These are phyloP conservation scores for Aspergillus ellipticus DNA, from an alignment of 495 filamentous ascomycete species.

Conservation along the genomic window DNA sequence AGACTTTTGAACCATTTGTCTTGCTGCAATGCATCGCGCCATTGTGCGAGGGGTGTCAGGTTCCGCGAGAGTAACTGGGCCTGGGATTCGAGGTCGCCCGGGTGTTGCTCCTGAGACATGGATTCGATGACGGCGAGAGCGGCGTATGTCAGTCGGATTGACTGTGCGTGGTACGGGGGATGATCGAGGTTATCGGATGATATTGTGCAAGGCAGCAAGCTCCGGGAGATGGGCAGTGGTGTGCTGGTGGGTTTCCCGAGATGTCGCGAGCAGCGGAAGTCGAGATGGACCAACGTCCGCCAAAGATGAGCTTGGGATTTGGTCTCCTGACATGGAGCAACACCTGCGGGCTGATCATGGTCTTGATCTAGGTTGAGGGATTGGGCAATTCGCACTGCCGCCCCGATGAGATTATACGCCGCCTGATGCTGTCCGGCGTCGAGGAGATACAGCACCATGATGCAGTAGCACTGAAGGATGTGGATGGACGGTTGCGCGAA, in stretches of 20 bases:
- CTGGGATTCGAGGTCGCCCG: slow-evolving; percentile 13
- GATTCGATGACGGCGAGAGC: slow-evolving; percentile 20
- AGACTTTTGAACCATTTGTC: background rate
- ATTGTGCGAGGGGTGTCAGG: background rate
- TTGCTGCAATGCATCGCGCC: too few relatives aligned
- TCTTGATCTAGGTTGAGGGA: slow-evolving; percentile 20
- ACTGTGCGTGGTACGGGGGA: slow-evolving; percentile 18
- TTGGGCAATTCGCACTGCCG: slow-evolving; percentile 28
- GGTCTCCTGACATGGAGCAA: background rate
- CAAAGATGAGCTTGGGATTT: slow-evolving; percentile 19
- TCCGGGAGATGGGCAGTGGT: slow-evolving; percentile 16
- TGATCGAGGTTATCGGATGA: background rate
- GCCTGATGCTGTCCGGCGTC: slow-evolving; percentile 24
- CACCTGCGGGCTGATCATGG: slow-evolving; percentile 2
- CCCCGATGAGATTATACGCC: slow-evolving; percentile 32
- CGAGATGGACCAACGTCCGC: slow-evolving; percentile 32
- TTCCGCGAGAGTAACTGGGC: background rate
- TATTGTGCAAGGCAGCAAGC: slow-evolving; percentile 1
- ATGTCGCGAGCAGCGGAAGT: slow-evolving; percentile 31
- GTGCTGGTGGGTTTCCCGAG: slow-evolving; percentile 23
- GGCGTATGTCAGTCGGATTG: slow-evolving; percentile 21
- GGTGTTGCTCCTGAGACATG: background rate
- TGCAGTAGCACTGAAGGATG: slow-evolving; percentile 23
- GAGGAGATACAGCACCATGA: slow-evolving; percentile 22
- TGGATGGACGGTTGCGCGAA: slow-evolving; percentile 20